These are phyloP conservation scores for Aspergillus amoenus DNA, from an alignment of 2,329 filamentous ascomycete species.

Conservation along the genomic window DNA sequence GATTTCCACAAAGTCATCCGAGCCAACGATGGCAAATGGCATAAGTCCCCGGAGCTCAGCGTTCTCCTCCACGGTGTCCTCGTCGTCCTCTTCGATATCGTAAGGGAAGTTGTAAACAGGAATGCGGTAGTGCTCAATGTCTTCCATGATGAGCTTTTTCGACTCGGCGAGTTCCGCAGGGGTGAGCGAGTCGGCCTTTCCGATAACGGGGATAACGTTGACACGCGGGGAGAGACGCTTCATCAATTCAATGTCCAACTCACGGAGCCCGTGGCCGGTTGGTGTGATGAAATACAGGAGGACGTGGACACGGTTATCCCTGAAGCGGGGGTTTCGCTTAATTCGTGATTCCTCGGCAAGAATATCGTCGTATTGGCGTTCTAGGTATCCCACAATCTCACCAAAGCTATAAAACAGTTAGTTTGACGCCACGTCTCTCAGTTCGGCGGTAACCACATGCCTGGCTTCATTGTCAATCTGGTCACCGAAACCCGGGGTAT, in stretches of 20 bases:
- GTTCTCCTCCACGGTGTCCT: constrained; percentile 99
- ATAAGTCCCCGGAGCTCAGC: constrained; percentile 95
- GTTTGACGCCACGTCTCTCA: constrained; percentile 8
- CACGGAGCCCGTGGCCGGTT: constrained; percentile 93
- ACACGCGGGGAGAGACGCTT: constrained; percentile 96
- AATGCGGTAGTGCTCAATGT: constrained; percentile 99
- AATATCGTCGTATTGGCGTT: constrained; percentile 99
- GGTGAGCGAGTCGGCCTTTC: constrained; percentile 95
- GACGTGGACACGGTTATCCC: constrained; percentile 97
- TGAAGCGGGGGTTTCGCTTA: constrained; percentile 99
- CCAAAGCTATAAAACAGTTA: constrained; percentile 67
- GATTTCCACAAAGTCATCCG: constrained; percentile 92
- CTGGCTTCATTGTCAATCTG: constrained; percentile 99
- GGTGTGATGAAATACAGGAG: constrained; percentile 99
- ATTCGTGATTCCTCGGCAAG: constrained; percentile 98
- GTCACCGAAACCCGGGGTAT: constrained; percentile 97
- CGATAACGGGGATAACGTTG: constrained; percentile 98
- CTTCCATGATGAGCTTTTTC: constrained; percentile 99
- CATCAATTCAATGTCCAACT: constrained; percentile 99
- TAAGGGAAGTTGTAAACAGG: constrained; percentile 99
- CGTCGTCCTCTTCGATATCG: constrained; percentile 98
- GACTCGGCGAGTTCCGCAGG: constrained; percentile 96
- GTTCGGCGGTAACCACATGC: constrained; percentile 49
- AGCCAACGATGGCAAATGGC: constrained; percentile 98
- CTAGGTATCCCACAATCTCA: constrained; percentile 96